phyloP scores from a whole-genome alignment of 2,329 filamentous ascomycete genomes.

The Microcyclospora tardicrescens region DNA sequence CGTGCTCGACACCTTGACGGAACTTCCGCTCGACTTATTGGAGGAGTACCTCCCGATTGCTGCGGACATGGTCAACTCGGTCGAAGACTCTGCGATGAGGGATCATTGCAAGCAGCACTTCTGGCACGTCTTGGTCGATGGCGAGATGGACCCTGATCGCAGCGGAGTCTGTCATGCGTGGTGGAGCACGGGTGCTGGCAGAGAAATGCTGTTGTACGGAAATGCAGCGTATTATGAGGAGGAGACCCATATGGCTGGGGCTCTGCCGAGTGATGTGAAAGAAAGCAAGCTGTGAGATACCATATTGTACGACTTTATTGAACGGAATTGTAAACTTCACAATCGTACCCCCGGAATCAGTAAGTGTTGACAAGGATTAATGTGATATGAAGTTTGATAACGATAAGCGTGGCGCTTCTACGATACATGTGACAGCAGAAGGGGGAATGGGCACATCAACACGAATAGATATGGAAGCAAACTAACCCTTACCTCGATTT shows the following conservation, averaged over 20 bases:
- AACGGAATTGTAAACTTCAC: too few species aligned
- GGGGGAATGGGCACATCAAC: too few species aligned
- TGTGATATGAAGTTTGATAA: too few species aligned
- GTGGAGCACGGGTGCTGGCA: constrained; percentile 61
- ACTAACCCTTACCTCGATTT: too few species aligned
- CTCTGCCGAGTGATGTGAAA: constrained; percentile 1
- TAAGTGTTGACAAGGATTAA: too few species aligned
- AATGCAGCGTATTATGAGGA: background rate
- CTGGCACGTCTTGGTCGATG: constrained; percentile 65
- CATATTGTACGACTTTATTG: background rate
- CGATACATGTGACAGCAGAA: too few species aligned
- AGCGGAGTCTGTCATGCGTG: constrained; percentile 67
- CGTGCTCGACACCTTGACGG: constrained; percentile 66
- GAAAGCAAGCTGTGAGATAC: constrained; percentile 5
- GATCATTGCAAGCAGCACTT: constrained; percentile 56
- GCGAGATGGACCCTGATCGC: constrained; percentile 80
- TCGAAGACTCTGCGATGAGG: constrained; percentile 50
- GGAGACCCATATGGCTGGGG: constrained; percentile 6
- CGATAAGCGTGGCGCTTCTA: too few species aligned
- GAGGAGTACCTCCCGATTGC: constrained; percentile 70
- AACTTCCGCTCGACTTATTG: constrained; percentile 54
- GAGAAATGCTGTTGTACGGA: constrained; percentile 42
- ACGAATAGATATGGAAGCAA: too few species aligned
- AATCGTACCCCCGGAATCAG: too few species aligned
- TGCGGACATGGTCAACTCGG: constrained; percentile 52